These are phyloP conservation scores for Hypoxylon sp. DNA, from an alignment of 2,329 filamentous ascomycete genomes.

Conservation along the genomic window DNA sequence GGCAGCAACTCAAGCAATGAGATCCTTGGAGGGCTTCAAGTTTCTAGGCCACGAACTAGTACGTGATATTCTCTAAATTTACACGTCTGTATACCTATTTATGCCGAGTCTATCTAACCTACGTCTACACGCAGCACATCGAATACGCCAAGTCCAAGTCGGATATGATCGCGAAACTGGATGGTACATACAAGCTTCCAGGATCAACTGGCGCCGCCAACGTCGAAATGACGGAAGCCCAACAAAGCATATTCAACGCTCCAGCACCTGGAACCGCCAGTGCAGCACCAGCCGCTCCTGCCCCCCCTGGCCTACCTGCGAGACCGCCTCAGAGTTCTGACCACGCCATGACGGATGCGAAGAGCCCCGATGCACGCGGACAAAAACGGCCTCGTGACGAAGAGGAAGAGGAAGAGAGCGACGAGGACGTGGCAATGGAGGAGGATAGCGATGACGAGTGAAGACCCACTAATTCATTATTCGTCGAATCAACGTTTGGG, in stretches of 20 bases:
- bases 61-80: constrained; percentile 54
- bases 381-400: constrained; percentile 81
- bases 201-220: constrained; percentile 64
- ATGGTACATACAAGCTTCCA: constrained; percentile 87
- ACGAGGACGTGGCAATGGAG: constrained; percentile 75
- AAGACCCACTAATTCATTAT: constrained; percentile 48
- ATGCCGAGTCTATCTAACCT: constrained; percentile 30
- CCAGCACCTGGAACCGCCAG: constrained; percentile 66
- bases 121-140: constrained; percentile 76
- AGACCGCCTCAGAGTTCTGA: constrained; percentile 66
- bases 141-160: constrained; percentile 92
- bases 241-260: constrained; percentile 85
- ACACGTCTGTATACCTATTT: constrained; percentile 6
- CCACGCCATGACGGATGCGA: constrained; percentile 65
- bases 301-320: constrained; percentile 59
- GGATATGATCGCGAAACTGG: constrained; percentile 88
- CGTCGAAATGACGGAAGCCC: constrained; percentile 78
- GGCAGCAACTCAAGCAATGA: constrained; percentile 93
- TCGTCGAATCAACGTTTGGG: constrained; percentile 1
- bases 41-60: constrained; percentile 91
- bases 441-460: constrained; percentile 79
- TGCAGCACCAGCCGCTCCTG: constrained; percentile 56
- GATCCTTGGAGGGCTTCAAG: constrained; percentile 85
- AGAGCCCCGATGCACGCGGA: constrained; percentile 69
- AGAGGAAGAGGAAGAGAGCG: constrained; percentile 69